Evolutionary conservation across 805 yeast species (phyloP).

Genomic region (Jamesozyma rosinii): DNA sequence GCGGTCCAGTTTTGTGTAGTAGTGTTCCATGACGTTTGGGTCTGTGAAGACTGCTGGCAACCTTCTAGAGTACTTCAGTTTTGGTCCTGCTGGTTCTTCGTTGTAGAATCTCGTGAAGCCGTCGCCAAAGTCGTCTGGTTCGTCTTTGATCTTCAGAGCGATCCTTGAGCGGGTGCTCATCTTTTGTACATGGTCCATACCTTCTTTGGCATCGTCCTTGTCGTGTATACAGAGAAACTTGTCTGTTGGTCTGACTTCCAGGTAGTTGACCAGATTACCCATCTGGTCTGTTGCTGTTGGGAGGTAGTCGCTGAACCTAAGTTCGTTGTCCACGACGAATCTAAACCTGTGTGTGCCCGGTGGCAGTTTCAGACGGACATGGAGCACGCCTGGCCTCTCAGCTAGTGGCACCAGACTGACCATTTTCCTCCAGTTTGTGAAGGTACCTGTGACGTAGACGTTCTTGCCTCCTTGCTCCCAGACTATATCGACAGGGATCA

Average conservation of each 20-base stretch:
- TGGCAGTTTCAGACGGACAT: constrained; percentile 66
- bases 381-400: constrained; percentile 33
- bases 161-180: constrained; percentile 42
- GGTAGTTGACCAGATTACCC: constrained; percentile 88
- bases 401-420: constrained; percentile 54
- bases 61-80: constrained; percentile 44
- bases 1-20: constrained; percentile 59
- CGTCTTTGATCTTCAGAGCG: constrained; percentile 29
- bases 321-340: constrained; percentile 87
- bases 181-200: constrained; percentile 5
- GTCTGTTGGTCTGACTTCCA: constrained; percentile 51
- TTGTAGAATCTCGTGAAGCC: constrained; percentile 71
- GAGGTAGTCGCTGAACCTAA: constrained; percentile 72
- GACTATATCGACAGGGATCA: constrained; percentile 53
- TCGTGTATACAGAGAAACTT: constrained; percentile 2
- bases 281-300: constrained; percentile 94
- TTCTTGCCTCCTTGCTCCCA: constrained; percentile 96
- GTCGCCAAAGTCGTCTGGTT: constrained; percentile 61
- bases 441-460: constrained; percentile 93
- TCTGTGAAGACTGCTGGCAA: constrained; percentile 79
- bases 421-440: constrained; percentile 98
- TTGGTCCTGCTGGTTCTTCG: constrained; percentile 33
- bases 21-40: constrained; percentile 78
- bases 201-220: constrained; percentile 1
- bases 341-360: constrained; percentile 88